Percentiles rank a stretch among this genome's conserved stretches.
phyloP scores from a whole-genome alignment of 176 grass and related monocot genomes.

The Phoenix roebelenii region DNA sequence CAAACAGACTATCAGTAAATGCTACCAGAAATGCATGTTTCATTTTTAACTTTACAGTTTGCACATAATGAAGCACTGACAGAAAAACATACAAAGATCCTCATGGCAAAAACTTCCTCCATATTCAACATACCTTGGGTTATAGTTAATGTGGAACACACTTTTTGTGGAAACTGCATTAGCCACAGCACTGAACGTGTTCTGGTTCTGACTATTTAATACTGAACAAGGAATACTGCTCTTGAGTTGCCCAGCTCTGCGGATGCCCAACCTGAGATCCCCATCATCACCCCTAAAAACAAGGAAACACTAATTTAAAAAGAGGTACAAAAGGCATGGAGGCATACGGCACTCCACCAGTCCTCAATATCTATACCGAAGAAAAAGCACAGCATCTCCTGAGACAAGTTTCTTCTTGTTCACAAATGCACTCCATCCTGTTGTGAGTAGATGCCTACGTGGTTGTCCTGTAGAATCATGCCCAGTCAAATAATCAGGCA shows the following conservation, averaged over 20 bases:
- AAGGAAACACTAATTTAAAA: conserved; percentile 6
- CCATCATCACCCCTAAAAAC: conserved; percentile 68
- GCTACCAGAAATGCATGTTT: no score
- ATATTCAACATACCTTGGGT: conserved; percentile 55
- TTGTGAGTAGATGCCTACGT: conserved; percentile 95
- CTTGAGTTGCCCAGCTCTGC: conserved; percentile 73
- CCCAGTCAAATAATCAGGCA: background rate
- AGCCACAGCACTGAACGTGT: conserved; percentile 31
- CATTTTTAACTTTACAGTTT: no score
- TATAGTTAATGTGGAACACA: conserved; percentile 65
- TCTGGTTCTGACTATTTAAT: conserved; percentile 32
- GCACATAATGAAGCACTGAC: no score
- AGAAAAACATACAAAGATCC: no score
- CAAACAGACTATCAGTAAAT: no score
- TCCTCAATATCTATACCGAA: conserved; percentile 40
- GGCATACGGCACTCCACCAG: background rate
- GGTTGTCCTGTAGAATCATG: conserved; percentile 66
- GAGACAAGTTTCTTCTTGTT: conserved; percentile 94
- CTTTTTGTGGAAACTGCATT: conserved; percentile 37
- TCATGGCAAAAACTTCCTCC: no score
- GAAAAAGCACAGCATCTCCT: conserved; percentile 84
- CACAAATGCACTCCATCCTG: conserved; percentile 98
- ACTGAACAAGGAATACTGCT: conserved; percentile 4
- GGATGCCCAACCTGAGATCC: conserved; percentile 72
- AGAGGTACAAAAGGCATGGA: background rate